Evolutionary conservation across 345 rosid genomes (phyloP).

Genomic region (Camelina neglecta): DNA sequence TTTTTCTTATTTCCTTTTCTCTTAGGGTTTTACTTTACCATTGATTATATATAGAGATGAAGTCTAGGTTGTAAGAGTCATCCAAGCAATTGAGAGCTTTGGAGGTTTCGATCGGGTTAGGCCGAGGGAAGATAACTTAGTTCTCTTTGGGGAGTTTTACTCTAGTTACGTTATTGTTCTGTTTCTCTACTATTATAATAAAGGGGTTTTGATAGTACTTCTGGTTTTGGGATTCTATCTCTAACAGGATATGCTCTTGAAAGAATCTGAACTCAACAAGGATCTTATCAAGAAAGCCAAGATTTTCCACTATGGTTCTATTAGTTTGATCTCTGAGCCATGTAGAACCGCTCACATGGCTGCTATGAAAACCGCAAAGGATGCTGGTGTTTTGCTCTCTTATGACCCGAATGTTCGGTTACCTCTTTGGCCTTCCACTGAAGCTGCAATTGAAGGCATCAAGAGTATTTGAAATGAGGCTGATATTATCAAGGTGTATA

Average conservation of each 20-base stretch:
- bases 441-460: conserved; percentile 66
- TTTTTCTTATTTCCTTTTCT: too few relatives aligned
- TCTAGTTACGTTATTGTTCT: too few relatives aligned
- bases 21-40: too few relatives aligned
- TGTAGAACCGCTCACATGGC: conserved; percentile 73
- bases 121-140: too few relatives aligned
- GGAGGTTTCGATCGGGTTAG: too few relatives aligned
- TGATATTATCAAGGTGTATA: conserved; percentile 62
- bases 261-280: conserved; percentile 65
- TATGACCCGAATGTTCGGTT: conserved; percentile 72
- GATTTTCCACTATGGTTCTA: conserved; percentile 78
- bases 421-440: conserved; percentile 69
- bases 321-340: conserved; percentile 72
- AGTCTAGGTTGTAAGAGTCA: too few relatives aligned
- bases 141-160: too few relatives aligned
- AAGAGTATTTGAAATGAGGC: conserved; percentile 69
- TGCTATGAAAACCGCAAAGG: conserved; percentile 72
- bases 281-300: conserved; percentile 62
- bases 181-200: too few relatives aligned
- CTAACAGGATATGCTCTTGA: conserved; percentile 49
- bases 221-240: too few relatives aligned
- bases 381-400: conserved; percentile 60
- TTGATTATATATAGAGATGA: too few relatives aligned
- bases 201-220: too few relatives aligned
- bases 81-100: too few relatives aligned